Percentiles rank a stretch among this genome's conserved stretches.
Evolutionary conservation across 2,329 filamentous ascomycete species (phyloP).

Genomic region (Penicillium sp.): DNA sequence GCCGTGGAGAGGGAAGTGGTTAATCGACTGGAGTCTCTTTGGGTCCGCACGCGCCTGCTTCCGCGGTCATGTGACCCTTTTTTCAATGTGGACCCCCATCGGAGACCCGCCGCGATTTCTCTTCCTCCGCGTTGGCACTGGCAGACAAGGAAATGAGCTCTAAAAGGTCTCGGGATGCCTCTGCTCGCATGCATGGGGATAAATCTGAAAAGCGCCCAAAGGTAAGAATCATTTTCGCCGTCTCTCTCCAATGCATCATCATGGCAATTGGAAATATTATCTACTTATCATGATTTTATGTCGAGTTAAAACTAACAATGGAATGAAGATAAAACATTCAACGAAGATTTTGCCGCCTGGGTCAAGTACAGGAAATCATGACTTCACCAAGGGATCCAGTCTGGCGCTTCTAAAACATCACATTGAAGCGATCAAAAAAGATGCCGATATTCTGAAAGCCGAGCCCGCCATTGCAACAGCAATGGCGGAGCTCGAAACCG

Average conservation of each 20-base stretch:
- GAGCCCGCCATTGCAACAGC: constrained; percentile 25
- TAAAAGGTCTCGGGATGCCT: constrained; percentile 25
- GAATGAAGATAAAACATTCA: neutral
- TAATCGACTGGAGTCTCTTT: neutral
- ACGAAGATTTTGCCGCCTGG: neutral
- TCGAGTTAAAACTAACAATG: neutral
- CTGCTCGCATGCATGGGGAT: neutral
- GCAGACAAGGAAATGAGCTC: constrained; percentile 27
- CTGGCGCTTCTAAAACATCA: constrained; percentile 25
- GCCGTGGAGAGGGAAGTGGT: neutral
- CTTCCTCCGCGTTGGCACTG: neutral
- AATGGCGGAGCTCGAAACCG: constrained; percentile 24
- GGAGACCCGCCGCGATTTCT: neutral
- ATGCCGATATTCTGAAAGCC: constrained; percentile 15
- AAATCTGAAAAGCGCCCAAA: constrained; percentile 21
- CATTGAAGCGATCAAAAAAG: constrained; percentile 25
- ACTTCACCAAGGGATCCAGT: constrained; percentile 4
- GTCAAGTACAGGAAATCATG: neutral
- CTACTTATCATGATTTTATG: too few relatives aligned
- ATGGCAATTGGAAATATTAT: too few relatives aligned
- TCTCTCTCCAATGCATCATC: too few relatives aligned
- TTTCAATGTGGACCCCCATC: neutral
- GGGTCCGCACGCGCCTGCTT: neutral
- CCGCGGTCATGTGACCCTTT: constrained; percentile 10
- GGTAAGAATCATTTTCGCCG: constrained; percentile 8